A percentile compares a stretch with the other conserved stretches of the same genome.
Conservation (phyloP, 768 basidiomycete species). For the Agaricus sinodeliciosus region DNA sequence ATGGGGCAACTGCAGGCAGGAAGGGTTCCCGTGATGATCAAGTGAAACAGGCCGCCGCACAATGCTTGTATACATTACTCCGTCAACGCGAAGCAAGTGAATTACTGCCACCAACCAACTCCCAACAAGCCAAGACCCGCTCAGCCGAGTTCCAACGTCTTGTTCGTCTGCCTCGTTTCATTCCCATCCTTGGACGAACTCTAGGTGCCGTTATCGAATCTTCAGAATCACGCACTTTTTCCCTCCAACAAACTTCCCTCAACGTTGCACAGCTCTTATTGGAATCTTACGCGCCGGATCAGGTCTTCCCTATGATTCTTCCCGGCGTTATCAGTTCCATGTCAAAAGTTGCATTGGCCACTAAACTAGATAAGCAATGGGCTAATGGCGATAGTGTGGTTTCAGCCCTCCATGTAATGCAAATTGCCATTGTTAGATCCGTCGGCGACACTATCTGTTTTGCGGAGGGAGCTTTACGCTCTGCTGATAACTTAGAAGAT, state of each 20-base stretch:
- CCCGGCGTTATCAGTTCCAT: slow-evolving; percentile 80
- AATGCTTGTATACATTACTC: slow-evolving; percentile 60
- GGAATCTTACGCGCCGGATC: slow-evolving; percentile 47
- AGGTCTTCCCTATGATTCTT: slow-evolving; percentile 57
- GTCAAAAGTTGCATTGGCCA: slow-evolving; percentile 62
- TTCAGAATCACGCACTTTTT: slow-evolving; percentile 46
- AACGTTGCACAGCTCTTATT: slow-evolving; percentile 51
- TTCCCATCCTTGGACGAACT: slow-evolving; percentile 80
- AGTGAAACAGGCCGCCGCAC: slow-evolving; percentile 67
- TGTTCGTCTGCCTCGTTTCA: slow-evolving; percentile 42
- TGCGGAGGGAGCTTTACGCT: slow-evolving; percentile 49
- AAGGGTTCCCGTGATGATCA: slow-evolving; percentile 71
- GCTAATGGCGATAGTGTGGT: slow-evolving; percentile 65
- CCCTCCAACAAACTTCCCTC: slow-evolving; percentile 63
- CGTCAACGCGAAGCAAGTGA: slow-evolving; percentile 30
- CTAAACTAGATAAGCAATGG: slow-evolving; percentile 53
- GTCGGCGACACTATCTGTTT: slow-evolving; percentile 66
- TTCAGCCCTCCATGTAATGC: slow-evolving; percentile 51
- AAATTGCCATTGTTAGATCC: slow-evolving; percentile 43
- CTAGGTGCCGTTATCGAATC: slow-evolving; percentile 64
- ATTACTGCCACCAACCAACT: slow-evolving; percentile 2
- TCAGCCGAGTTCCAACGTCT: slow-evolving; percentile 32
- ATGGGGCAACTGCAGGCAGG: slow-evolving; percentile 63
- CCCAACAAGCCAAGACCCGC: slow-evolving; percentile 29
- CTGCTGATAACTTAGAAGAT: slow-evolving; percentile 57